phyloP scores from a whole-genome alignment of 2,329 filamentous ascomycete genomes.

The Talaromyces sp. region DNA sequence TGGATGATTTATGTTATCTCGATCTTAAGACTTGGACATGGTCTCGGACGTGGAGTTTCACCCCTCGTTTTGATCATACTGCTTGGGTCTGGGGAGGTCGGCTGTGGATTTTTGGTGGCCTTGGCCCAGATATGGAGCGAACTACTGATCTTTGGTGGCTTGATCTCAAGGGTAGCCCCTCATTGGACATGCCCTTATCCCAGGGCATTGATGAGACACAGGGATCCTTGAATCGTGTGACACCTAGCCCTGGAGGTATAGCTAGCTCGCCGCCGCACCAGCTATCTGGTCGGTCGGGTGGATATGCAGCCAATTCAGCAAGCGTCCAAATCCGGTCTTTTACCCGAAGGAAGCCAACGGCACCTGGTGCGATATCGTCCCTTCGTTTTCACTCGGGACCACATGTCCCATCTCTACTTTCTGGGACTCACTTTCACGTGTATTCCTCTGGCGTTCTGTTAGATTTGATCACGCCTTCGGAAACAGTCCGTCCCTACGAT shows the following conservation, averaged over 20 bases:
- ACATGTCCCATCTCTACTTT: conserved; percentile 79
- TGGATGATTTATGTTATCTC: conserved; percentile 94
- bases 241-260: conserved; percentile 35
- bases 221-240: conserved; percentile 27
- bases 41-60: conserved; percentile 94
- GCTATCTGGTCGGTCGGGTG: conserved; percentile 35
- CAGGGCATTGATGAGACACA: conserved; percentile 48
- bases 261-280: conserved; percentile 33
- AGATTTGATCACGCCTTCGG: conserved; percentile 89
- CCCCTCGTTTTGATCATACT: conserved; percentile 89
- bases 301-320: conserved; percentile 69
- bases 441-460: conserved; percentile 89
- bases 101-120: conserved; percentile 93
- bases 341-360: conserved; percentile 50
- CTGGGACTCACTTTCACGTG: conserved; percentile 90
- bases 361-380: conserved; percentile 83
- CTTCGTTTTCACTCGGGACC: conserved; percentile 84
- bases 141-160: conserved; percentile 96
- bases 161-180: conserved; percentile 83
- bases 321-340: conserved; percentile 54
- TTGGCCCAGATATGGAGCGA: conserved; percentile 95
- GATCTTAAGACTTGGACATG: conserved; percentile 97
- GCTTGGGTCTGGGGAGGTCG: conserved; percentile 89
- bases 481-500: conserved; percentile 77
- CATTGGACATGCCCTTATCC: conserved; percentile 67